These are phyloP conservation scores for Boletus sp. DNA, from an alignment of 768 basidiomycete species.

Conservation along the genomic window DNA sequence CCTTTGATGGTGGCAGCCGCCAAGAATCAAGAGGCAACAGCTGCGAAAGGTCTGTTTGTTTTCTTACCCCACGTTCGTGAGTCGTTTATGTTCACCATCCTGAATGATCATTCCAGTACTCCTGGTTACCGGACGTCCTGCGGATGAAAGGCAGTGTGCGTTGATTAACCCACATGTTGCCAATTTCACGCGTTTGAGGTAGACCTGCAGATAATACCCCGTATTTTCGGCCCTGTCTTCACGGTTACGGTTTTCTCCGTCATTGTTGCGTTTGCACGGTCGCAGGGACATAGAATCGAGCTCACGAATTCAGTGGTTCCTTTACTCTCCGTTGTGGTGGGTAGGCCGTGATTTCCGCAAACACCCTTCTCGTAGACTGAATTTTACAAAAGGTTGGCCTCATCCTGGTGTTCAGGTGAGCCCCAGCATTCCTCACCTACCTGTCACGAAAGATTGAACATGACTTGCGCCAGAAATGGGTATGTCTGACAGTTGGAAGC, in stretches of 20 bases:
- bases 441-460: not conserved
- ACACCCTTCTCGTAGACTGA: slow-evolving; percentile 1
- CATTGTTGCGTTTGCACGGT: slow-evolving; percentile 56
- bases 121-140: slow-evolving; percentile 88
- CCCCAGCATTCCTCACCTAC: not conserved
- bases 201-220: slow-evolving; percentile 55
- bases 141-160: slow-evolving; percentile 80
- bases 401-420: slow-evolving; percentile 82
- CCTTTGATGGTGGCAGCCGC: slow-evolving; percentile 28
- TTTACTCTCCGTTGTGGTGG: slow-evolving; percentile 83
- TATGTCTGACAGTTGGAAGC: slow-evolving; percentile 30
- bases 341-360: slow-evolving; percentile 25
- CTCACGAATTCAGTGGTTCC: slow-evolving; percentile 86
- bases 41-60: slow-evolving; percentile 46
- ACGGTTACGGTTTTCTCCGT: slow-evolving; percentile 78
- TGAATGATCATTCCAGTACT: slow-evolving; percentile 50
- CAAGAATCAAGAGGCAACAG: slow-evolving; percentile 49
- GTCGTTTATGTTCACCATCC: not conserved
- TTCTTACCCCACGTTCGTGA: not conserved
- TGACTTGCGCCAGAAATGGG: slow-evolving; percentile 54
- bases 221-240: slow-evolving; percentile 78
- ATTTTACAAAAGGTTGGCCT: slow-evolving; percentile 65
- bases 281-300: slow-evolving; percentile 55
- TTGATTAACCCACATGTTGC: slow-evolving; percentile 10
- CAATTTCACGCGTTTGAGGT: slow-evolving; percentile 6